Evolutionary conservation across 2,329 filamentous ascomycete genomes (phyloP).

Genomic region (Ophiostoma piceae): DNA sequence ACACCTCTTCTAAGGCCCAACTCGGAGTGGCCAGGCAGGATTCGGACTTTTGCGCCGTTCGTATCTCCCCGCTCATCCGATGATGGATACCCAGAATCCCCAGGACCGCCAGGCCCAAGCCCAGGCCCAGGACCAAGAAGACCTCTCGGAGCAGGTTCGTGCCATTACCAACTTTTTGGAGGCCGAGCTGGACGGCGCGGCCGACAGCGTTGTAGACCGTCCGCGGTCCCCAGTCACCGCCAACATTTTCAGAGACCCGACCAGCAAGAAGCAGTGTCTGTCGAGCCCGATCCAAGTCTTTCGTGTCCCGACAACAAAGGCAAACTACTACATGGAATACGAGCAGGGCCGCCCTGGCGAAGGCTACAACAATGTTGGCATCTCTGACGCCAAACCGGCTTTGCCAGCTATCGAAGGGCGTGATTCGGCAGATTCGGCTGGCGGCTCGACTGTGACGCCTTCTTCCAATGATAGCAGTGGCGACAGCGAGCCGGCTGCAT

Average conservation of each 20-base stretch:
- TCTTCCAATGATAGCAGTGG: background rate
- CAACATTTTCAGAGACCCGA: conserved; percentile 15
- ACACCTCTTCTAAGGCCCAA: background rate
- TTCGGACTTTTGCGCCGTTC: conserved; percentile 8
- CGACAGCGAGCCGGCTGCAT: background rate
- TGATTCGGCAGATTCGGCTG: background rate
- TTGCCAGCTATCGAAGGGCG: background rate
- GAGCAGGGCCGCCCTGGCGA: background rate
- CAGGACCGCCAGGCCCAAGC: background rate
- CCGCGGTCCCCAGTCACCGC: conserved; percentile 10
- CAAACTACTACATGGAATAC: conserved; percentile 19
- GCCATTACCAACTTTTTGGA: background rate
- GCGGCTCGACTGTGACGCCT: background rate
- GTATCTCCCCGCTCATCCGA: background rate
- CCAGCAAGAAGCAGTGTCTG: conserved; percentile 17
- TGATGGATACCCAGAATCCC: background rate
- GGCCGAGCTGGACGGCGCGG: background rate
- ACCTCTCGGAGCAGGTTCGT: background rate
- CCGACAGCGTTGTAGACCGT: background rate
- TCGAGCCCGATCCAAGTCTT: conserved; percentile 17
- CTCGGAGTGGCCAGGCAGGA: background rate
- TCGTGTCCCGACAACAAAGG: background rate
- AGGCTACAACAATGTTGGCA: background rate
- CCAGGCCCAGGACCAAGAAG: conserved; percentile 3
- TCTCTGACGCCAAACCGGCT: background rate